Conservation (phyloP, 306 rosid species). For the Cucurbita ficifolia region DNA sequence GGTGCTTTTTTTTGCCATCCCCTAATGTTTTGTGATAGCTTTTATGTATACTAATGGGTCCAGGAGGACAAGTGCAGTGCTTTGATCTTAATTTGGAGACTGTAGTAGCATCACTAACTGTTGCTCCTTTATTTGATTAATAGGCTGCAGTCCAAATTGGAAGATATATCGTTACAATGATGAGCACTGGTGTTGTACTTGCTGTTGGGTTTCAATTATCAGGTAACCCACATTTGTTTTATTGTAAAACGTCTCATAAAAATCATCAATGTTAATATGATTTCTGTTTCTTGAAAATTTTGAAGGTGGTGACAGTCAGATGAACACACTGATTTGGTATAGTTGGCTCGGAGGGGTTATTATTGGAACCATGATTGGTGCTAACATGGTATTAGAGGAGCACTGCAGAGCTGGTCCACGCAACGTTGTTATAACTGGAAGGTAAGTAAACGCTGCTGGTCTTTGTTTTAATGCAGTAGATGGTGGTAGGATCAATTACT, state of each 20-base stretch:
- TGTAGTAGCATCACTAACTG: neutral
- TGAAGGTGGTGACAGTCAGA: conserved; percentile 71
- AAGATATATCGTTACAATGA: conserved; percentile 91
- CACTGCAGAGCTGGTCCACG: conserved; percentile 91
- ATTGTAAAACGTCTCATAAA: neutral
- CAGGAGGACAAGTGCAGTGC: neutral
- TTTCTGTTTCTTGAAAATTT: conserved; percentile 8
- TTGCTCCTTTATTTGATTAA: neutral
- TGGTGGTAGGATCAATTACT: neutral
- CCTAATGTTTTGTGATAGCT: neutral
- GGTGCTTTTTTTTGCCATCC: neutral
- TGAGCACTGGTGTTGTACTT: conserved; percentile 89
- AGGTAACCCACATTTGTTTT: conserved; percentile 25
- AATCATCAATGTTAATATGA: neutral
- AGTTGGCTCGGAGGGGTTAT: conserved; percentile 97
- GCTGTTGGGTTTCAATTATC: conserved; percentile 79
- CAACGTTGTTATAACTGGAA: conserved; percentile 83
- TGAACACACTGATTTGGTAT: conserved; percentile 69
- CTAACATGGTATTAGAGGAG: conserved; percentile 83
- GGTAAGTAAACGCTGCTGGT: conserved; percentile 24
- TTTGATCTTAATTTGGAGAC: neutral
- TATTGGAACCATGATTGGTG: conserved; percentile 90
- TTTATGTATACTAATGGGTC: neutral
- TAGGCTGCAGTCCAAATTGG: conserved; percentile 79
- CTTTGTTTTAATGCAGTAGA: neutral